Percentiles rank a stretch among this genome's conserved stretches.
Evolutionary conservation across 495 filamentous ascomycete genomes (phyloP).

Genomic region (Xylaria curta): DNA sequence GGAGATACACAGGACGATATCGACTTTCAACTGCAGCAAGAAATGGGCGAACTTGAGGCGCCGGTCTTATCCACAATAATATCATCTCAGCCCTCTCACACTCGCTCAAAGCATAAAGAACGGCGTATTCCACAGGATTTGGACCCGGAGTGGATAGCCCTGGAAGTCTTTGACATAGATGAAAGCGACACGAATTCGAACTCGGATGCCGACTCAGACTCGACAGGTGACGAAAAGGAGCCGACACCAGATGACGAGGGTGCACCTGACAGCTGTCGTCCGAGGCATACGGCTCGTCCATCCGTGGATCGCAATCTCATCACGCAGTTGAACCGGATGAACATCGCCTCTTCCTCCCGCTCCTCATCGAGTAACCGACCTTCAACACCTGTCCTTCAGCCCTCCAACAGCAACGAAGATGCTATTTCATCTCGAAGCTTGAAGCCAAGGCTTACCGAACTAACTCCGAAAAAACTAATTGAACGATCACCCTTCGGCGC

Average conservation of each 20-base stretch:
- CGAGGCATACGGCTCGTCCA: constrained; percentile 30
- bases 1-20: constrained; percentile 64
- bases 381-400: constrained; percentile 3
- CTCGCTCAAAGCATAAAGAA: constrained; percentile 26
- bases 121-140: constrained; percentile 79
- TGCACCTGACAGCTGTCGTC: constrained; percentile 23
- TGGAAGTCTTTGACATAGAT: constrained; percentile 80
- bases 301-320: constrained; percentile 49
- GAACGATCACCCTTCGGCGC: constrained; percentile 49
- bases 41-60: constrained; percentile 36
- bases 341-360: constrained; percentile 38
- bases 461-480: constrained; percentile 29
- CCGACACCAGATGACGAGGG: constrained; percentile 37
- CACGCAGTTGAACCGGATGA: constrained; percentile 49
- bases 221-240: constrained; percentile 43
- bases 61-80: background rate
- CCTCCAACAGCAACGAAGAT: background rate
- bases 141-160: constrained; percentile 94
- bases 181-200: constrained; percentile 48
- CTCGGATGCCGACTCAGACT: constrained; percentile 23
- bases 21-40: constrained; percentile 69
- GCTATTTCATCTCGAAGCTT: constrained; percentile 16
- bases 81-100: constrained; percentile 8
- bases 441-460: constrained; percentile 20
- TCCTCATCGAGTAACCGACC: constrained; percentile 27